Percentiles rank a stretch among this genome's conserved stretches.
Evolutionary conservation across 2,329 filamentous ascomycete species (phyloP).

Genomic region (Lachnellula arida): DNA sequence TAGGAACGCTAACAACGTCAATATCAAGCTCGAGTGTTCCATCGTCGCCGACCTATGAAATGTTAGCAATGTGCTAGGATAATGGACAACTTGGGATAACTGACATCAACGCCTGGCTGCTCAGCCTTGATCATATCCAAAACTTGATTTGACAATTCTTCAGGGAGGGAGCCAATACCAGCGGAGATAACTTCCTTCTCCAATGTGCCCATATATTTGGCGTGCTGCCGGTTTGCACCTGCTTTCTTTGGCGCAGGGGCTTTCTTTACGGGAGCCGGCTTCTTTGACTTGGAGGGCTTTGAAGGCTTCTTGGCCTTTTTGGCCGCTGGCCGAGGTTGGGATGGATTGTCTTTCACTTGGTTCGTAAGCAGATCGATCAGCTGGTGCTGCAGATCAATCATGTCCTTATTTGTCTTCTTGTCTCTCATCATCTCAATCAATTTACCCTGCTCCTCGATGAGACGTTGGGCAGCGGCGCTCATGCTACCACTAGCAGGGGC

Average conservation of each 20-base stretch:
- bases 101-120: slow-evolving; percentile 63
- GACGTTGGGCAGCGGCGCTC: slow-evolving; percentile 38
- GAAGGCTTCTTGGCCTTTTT: slow-evolving; percentile 50
- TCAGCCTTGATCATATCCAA: slow-evolving; percentile 89
- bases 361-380: slow-evolving; percentile 61
- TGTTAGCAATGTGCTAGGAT: slow-evolving; percentile 22
- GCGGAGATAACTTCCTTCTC: slow-evolving; percentile 92
- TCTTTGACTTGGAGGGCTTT: slow-evolving; percentile 40
- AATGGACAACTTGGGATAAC: slow-evolving; percentile 11
- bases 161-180: slow-evolving; percentile 76
- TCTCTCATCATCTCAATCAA: slow-evolving; percentile 49
- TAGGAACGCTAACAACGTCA: slow-evolving; percentile 50
- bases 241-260: slow-evolving; percentile 39
- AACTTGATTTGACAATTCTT: slow-evolving; percentile 71
- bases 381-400: slow-evolving; percentile 36
- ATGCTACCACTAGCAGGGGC: slow-evolving; percentile 32
- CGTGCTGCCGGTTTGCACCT: slow-evolving; percentile 31
- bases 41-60: slow-evolving; percentile 38
- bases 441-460: slow-evolving; percentile 52
- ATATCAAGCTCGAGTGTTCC: slow-evolving; percentile 58
- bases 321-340: slow-evolving; percentile 30
- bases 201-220: slow-evolving; percentile 58
- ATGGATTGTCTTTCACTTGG: slow-evolving; percentile 35
- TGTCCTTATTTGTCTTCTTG: slow-evolving; percentile 48
- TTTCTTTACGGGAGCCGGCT: slow-evolving; percentile 25